Percentiles rank a stretch among this genome's conserved stretches.
phyloP scores from a whole-genome alignment of 352 stramenopile species.

The Globisporangium nagaii region DNA sequence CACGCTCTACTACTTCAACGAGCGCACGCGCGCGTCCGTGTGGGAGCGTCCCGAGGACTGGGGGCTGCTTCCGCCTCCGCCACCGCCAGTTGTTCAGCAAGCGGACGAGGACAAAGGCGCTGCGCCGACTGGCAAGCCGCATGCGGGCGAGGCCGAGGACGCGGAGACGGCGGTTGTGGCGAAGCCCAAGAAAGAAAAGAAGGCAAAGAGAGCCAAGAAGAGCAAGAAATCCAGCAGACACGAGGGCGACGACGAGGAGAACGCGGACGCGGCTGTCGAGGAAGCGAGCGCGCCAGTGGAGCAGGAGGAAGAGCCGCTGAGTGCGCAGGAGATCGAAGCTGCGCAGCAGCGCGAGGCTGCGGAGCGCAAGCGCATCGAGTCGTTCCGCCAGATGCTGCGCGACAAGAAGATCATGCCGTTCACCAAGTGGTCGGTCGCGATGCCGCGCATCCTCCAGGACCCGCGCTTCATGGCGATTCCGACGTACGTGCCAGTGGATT shows the following conservation, averaged over 20 bases:
- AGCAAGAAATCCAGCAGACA: slow-evolving; percentile 16
- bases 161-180: neutral
- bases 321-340: slow-evolving; percentile 22
- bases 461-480: slow-evolving; percentile 61
- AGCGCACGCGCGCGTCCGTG: slow-evolving; percentile 53
- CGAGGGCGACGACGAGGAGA: slow-evolving; percentile 16
- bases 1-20: slow-evolving; percentile 80
- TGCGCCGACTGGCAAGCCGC: neutral
- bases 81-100: slow-evolving; percentile 16
- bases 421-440: slow-evolving; percentile 73
- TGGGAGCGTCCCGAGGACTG: slow-evolving; percentile 72
- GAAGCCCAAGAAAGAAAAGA: slow-evolving; percentile 3
- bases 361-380: slow-evolving; percentile 44
- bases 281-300: slow-evolving; percentile 13
- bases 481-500: slow-evolving; percentile 31
- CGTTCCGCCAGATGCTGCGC: slow-evolving; percentile 66
- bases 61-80: slow-evolving; percentile 27
- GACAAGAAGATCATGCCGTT: slow-evolving; percentile 86
- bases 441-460: slow-evolving; percentile 69
- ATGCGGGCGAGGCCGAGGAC: neutral
- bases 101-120: slow-evolving; percentile 5
- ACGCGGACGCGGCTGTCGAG: slow-evolving; percentile 23
- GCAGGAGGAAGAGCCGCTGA: neutral
- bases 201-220: slow-evolving; percentile 16
- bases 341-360: slow-evolving; percentile 23